A percentile compares a stretch with the other conserved stretches of the same genome.
Conservation (phyloP, 176 grass and related monocot species). For the Musa itinerans region DNA sequence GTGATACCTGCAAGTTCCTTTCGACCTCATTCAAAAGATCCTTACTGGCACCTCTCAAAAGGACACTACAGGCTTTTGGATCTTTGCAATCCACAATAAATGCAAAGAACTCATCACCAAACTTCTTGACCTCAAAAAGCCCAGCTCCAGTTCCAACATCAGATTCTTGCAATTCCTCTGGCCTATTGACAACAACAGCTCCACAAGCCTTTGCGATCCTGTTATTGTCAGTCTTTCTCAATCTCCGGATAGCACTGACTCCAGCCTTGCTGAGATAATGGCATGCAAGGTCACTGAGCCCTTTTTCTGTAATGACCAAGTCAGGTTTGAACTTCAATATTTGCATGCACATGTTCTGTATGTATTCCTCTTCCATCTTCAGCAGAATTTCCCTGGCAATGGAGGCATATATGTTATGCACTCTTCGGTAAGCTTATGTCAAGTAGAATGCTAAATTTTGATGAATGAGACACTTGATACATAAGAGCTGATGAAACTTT, state of each 20-base stretch:
- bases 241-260: conserved; percentile 79
- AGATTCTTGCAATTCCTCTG: conserved; percentile 97
- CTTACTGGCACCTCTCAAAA: conserved; percentile 93
- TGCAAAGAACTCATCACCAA: conserved; percentile 89
- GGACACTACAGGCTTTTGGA: conserved; percentile 94
- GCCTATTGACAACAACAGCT: conserved; percentile 87
- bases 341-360: conserved; percentile 70
- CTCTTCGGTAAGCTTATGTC: background rate
- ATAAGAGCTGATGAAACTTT: background rate
- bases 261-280: conserved; percentile 96
- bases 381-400: conserved; percentile 74
- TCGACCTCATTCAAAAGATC: conserved; percentile 95
- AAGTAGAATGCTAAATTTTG: conserved; percentile 1
- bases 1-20: conserved; percentile 80
- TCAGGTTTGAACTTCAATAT: conserved; percentile 97
- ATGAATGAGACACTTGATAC: background rate
- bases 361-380: conserved; percentile 98
- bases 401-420: background rate
- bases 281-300: conserved; percentile 82
- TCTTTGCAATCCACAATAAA: conserved; percentile 94
- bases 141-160: conserved; percentile 87
- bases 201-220: conserved; percentile 93
- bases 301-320: conserved; percentile 90
- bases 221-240: conserved; percentile 95
- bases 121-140: conserved; percentile 94